These are phyloP conservation scores for Kappamyces sp. DNA, from an alignment of 192 early-diverging fungal species.

Conservation along the genomic window DNA sequence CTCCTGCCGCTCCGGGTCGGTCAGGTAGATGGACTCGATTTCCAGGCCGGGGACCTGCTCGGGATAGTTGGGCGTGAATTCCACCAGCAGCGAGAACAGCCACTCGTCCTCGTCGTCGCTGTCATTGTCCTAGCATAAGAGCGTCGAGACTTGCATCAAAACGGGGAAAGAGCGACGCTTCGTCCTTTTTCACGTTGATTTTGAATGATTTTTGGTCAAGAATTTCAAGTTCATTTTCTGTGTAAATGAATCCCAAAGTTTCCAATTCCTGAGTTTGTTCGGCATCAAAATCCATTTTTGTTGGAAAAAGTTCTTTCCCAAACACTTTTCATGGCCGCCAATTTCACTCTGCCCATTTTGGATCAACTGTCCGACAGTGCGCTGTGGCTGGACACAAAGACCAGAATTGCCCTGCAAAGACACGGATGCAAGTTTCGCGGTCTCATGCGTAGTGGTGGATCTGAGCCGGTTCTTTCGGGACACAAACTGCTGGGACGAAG, in stretches of 20 bases:
- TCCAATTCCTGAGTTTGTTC: conserved; percentile 16
- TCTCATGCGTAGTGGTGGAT: no score
- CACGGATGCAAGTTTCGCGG: no score
- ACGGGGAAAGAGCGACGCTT: background rate
- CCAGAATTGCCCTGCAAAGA: no score
- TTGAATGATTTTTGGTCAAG: background rate
- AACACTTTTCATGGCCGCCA: no score
- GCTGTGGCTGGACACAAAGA: no score
- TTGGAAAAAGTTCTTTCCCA: background rate
- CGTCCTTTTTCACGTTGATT: conserved; percentile 1
- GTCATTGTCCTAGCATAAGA: background rate
- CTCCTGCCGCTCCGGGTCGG: no score
- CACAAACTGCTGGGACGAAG: no score
- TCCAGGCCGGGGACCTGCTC: conserved; percentile 3
- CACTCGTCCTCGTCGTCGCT: conserved; percentile 3
- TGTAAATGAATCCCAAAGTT: conserved; percentile 14
- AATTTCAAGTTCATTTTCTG: conserved; percentile 8
- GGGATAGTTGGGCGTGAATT: conserved; percentile 1
- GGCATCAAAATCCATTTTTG: conserved; percentile 8
- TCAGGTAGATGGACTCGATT: background rate
- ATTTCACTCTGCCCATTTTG: no score
- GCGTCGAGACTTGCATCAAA: background rate
- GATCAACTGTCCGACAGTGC: no score
- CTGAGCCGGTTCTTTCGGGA: no score
- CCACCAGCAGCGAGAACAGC: background rate